Evolutionary conservation across 805 yeast species (phyloP), one percentile per base, ranked within the genome.

Genomic region (Cyberlindnera petersonii): DNA sequence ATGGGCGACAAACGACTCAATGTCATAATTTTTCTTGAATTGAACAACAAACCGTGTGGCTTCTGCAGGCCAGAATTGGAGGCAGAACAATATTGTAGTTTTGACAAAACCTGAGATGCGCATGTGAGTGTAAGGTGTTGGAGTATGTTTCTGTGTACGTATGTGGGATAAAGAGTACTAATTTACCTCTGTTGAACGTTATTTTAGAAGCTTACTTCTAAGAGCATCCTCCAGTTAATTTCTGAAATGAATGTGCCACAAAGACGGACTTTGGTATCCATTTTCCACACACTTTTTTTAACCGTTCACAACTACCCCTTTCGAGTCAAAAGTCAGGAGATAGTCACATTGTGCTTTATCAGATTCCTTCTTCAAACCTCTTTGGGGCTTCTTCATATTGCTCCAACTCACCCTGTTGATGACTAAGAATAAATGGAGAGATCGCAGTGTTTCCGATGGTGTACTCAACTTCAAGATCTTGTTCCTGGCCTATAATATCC

Each of bases 1-100:
- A 7, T 42, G 41, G 2, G 43, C 18, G 7, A 47, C 39, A 22
- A 56, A 55, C 0, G 42, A 5, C 16, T 48, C 43, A 26, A 57
- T 35, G 6, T 45, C 31, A 14, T 44, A 42, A 10, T 51, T 46
- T 21, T 48, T 37, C 28, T 52, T 46, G 33, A 59, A 53, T 40
- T 60, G 65, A 4, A 60, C 44, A 7, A 61, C 50, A 33, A 56
- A 57, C 18, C 36, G 28, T 14, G 41, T 26, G 4, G 47, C 47
- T 13, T 26, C 32, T 6, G 16, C 31, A 10, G 14, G 24, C 15
- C 16, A 27, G 21, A 17, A 11, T 9, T n/a, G 26, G 33, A 15
- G 21, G 8, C 9, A 31, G 19, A 21, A 6, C 24, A 15, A 9
- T 14, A 22, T 14, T 8, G 22, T 7, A 9, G 33, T 14, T 5